Percentiles rank a stretch among this genome's conserved stretches.
Conservation (phyloP, 768 basidiomycete genomes). For the Auricularia sp. region DNA sequence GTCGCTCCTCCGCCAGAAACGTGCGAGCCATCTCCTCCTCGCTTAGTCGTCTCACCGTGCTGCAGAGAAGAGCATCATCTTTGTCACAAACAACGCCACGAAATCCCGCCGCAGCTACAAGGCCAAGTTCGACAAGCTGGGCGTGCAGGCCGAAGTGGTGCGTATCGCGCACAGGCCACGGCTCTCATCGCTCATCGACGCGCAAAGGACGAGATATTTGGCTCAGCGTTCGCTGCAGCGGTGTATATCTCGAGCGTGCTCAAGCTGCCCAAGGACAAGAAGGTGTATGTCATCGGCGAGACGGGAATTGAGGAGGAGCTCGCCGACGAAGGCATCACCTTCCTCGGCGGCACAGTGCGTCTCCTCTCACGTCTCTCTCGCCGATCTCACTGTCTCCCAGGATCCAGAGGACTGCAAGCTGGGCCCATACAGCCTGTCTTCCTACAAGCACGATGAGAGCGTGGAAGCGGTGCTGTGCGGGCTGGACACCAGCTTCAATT, state of each 20-base stretch:
- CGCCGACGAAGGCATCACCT: slow-evolving; percentile 69
- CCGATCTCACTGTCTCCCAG: slow-evolving; percentile 27
- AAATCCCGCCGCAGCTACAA: slow-evolving; percentile 86
- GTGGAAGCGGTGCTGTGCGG: slow-evolving; percentile 95
- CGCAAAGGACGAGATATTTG: slow-evolving; percentile 85
- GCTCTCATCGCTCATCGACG: neutral
- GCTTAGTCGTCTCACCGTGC: neutral
- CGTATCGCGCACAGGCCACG: slow-evolving; percentile 19
- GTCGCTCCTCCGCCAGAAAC: slow-evolving; percentile 53
- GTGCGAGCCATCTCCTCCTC: slow-evolving; percentile 32
- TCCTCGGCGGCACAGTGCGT: slow-evolving; percentile 77
- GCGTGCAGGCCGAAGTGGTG: slow-evolving; percentile 76
- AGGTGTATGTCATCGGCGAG: slow-evolving; percentile 93
- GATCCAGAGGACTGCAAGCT: slow-evolving; percentile 78
- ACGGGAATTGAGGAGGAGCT: slow-evolving; percentile 88
- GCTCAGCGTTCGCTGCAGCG: slow-evolving; percentile 82
- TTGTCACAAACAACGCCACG: slow-evolving; percentile 96
- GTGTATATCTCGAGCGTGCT: slow-evolving; percentile 83
- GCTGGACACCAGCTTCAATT: slow-evolving; percentile 77
- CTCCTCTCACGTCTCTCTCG: neutral
- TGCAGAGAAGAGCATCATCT: slow-evolving; percentile 72
- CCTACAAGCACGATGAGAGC: slow-evolving; percentile 64
- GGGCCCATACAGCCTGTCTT: slow-evolving; percentile 50
- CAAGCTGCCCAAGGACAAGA: slow-evolving; percentile 82
- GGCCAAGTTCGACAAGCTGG: slow-evolving; percentile 82